These are phyloP conservation scores for Salix suchowensis DNA, from an alignment of 345 rosid species.

Conservation along the genomic window DNA sequence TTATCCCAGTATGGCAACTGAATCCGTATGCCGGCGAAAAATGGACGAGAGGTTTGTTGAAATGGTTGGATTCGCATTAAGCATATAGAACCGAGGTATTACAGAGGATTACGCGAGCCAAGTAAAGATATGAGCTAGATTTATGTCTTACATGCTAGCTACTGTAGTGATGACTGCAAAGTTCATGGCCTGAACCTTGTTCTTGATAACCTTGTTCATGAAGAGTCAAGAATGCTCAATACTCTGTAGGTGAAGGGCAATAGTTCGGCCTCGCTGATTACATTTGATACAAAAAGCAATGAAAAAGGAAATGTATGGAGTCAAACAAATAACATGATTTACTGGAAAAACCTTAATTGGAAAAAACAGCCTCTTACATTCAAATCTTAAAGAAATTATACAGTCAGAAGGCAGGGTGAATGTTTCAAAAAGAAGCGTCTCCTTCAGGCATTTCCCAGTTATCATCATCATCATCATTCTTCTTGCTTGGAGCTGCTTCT, in stretches of 20 bases:
- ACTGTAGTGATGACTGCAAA: constrained; percentile 36
- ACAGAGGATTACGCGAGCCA: constrained; percentile 28
- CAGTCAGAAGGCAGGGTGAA: constrained; percentile 13
- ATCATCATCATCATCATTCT: constrained; percentile 57
- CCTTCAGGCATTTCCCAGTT: constrained; percentile 89
- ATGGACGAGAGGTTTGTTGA: neutral
- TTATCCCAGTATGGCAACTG: constrained; percentile 14
- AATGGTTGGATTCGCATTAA: neutral
- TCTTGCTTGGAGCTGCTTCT: constrained; percentile 37
- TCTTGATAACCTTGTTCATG: constrained; percentile 33
- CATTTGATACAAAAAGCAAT: constrained; percentile 12
- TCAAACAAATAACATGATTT: constrained; percentile 16
- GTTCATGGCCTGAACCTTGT: constrained; percentile 36
- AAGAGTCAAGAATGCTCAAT: constrained; percentile 30
- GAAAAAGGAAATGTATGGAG: constrained; percentile 4
- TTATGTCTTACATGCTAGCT: constrained; percentile 36
- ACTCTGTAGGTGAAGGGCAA: neutral
- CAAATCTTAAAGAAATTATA: constrained; percentile 11
- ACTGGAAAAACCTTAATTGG: constrained; percentile 22
- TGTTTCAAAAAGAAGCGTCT: constrained; percentile 38
- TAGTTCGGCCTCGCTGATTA: neutral
- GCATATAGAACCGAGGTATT: constrained; percentile 10
- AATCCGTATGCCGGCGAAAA: constrained; percentile 18
- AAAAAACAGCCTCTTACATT: constrained; percentile 13
- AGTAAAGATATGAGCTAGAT: constrained; percentile 20